Evolutionary conservation across 371 early-diverging fungal genomes (phyloP), one percentile per base, ranked within the genome.

Genomic region (Lichtheimia corymbifera): DNA sequence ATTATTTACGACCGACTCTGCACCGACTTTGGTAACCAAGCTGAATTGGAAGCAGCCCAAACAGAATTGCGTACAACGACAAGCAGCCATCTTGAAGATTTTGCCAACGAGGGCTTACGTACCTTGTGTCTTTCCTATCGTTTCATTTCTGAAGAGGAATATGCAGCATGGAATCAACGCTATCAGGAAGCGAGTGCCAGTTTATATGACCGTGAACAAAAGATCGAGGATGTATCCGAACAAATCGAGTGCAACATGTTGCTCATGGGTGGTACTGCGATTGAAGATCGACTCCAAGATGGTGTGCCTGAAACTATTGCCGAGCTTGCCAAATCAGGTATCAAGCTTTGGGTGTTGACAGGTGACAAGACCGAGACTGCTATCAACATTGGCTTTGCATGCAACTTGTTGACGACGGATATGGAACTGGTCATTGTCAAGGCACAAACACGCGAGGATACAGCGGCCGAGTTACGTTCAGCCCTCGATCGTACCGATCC

Each of bases 341-440:
- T 99, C 58, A 89, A 90, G 56, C 80, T 97, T 12, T 98, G 97
- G 96, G 96, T 99, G 83, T 74, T 99, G 68, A 99, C 99, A 0
- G 99, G 99, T 44, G 99, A 99, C 76, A 93, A 97, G 74, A 92
- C 92, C 49, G 99, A 99, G 71, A 99, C 99, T 14, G 99, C 99
- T 27, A 92, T 97, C 65, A 93, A 94, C 64, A 97, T 97, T 76
- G 98, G 95, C 3, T 91, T 90, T 61, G 88, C 93, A 1, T 96
- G 95, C 67, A 85, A 91, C 27, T 77, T 97, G 25, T 80, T 88
- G 40, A 74, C 72, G 0, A 68, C 67, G 54, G 77, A 76, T 0
- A 89, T 91, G 92, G 81, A 83, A 0, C 65, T 90, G 20, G 71
- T 91, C 9, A 72, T 90, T 4, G 77, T 89, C 70, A 87, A 88